phyloP scores from a whole-genome alignment of 768 basidiomycete species.

The Boletales sp. region DNA sequence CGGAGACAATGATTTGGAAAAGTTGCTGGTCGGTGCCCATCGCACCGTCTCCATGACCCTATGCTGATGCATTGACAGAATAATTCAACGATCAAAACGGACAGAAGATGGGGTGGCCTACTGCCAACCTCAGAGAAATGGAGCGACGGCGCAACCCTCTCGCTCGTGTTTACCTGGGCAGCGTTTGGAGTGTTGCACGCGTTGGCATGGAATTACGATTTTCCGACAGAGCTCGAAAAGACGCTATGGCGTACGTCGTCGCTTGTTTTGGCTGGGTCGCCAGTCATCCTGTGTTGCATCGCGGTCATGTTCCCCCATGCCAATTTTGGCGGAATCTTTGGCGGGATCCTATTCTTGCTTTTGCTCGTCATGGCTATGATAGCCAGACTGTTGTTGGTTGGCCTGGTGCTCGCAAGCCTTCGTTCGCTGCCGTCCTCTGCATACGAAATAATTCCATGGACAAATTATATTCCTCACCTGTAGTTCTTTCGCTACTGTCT shows the following conservation, averaged over 20 bases:
- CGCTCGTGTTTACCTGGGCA: background rate
- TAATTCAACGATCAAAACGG: background rate
- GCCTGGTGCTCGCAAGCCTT: constrained; percentile 1
- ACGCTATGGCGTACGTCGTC: background rate
- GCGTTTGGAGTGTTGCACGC: background rate
- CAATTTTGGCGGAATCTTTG: no score
- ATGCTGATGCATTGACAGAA: background rate
- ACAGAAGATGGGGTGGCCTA: background rate
- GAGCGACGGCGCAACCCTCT: background rate
- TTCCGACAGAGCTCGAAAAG: background rate
- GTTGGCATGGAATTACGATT: constrained; percentile 2
- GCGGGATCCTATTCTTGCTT: background rate
- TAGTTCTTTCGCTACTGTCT: background rate
- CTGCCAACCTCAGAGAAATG: no score
- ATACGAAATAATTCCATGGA: background rate
- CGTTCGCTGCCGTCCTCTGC: background rate
- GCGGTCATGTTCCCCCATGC: background rate
- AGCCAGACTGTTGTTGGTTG: background rate
- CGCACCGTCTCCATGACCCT: no score
- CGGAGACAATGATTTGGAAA: background rate
- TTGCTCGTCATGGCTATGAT: background rate
- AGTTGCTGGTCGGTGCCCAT: background rate
- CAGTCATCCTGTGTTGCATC: background rate
- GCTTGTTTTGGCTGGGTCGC: background rate
- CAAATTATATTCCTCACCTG: background rate